A percentile compares a stretch with the other conserved stretches of the same genome.
These are phyloP conservation scores for Calonectria henricotiae DNA, from an alignment of 2,329 filamentous ascomycete species.

Conservation along the genomic window DNA sequence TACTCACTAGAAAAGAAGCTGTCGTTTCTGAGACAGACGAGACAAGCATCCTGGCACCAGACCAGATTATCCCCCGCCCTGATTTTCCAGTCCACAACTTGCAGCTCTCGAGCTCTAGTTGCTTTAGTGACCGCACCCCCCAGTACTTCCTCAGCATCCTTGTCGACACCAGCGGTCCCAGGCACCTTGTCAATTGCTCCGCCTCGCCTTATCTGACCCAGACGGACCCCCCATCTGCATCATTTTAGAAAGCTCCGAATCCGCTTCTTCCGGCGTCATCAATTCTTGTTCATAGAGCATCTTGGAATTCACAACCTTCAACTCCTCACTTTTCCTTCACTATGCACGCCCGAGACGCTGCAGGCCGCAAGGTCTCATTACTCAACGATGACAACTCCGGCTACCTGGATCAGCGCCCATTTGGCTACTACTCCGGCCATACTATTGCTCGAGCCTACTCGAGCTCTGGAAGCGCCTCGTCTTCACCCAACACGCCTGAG, in stretches of 20 bases:
- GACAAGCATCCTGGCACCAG: neutral
- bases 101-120: conserved; percentile 26
- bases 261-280: conserved; percentile 34
- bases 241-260: conserved; percentile 26
- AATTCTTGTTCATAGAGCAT: conserved; percentile 20
- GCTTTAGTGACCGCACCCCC: conserved; percentile 32
- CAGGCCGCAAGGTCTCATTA: conserved; percentile 73
- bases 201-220: conserved; percentile 30
- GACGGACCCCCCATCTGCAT: conserved; percentile 15
- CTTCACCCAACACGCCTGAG: conserved; percentile 70
- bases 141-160: conserved; percentile 30
- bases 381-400: conserved; percentile 69
- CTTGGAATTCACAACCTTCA: conserved; percentile 17
- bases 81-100: conserved; percentile 32
- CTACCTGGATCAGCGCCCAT: conserved; percentile 46
- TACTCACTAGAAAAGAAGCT: neutral
- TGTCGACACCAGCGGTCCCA: conserved; percentile 24
- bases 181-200: conserved; percentile 29
- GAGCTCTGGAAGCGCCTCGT: conserved; percentile 60
- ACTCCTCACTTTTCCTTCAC: conserved; percentile 38
- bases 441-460: conserved; percentile 56
- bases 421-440: conserved; percentile 59
- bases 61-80: conserved; percentile 17
- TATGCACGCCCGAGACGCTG: conserved; percentile 72
- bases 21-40: conserved; percentile 12